Conservation (phyloP, 768 basidiomycete species). For the Epithele typhae region DNA sequence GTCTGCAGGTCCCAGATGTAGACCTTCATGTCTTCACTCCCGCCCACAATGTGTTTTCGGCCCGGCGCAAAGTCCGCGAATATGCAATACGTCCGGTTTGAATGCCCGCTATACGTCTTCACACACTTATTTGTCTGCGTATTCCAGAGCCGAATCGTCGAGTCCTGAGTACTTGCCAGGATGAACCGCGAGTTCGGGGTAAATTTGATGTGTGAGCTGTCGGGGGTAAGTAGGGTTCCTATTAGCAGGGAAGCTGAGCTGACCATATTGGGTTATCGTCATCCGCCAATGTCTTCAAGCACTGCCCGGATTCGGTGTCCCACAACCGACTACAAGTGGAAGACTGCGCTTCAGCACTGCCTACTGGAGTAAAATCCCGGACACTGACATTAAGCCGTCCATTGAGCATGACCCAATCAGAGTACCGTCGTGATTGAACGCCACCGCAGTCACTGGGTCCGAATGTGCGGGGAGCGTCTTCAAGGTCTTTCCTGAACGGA, state of each 20-base stretch:
- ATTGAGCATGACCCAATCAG: slow-evolving; percentile 92
- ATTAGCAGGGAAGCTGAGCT: slow-evolving; percentile 11
- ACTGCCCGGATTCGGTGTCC: slow-evolving; percentile 97
- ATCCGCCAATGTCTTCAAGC: slow-evolving; percentile 93
- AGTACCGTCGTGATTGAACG: slow-evolving; percentile 93
- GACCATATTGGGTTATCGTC: slow-evolving; percentile 95
- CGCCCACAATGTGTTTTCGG: slow-evolving; percentile 74
- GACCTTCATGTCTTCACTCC: slow-evolving; percentile 86
- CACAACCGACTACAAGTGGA: slow-evolving; percentile 67
- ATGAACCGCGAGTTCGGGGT: slow-evolving; percentile 91
- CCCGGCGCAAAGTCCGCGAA: slow-evolving; percentile 61
- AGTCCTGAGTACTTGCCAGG: slow-evolving; percentile 90
- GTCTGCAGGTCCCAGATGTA: slow-evolving; percentile 90
- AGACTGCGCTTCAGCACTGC: background rate
- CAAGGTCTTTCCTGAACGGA: slow-evolving; percentile 75
- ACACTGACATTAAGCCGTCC: slow-evolving; percentile 90
- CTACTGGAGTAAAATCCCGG: background rate
- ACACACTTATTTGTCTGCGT: slow-evolving; percentile 87
- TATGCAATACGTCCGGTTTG: slow-evolving; percentile 81
- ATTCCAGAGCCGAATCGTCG: slow-evolving; percentile 92
- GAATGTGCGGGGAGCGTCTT: slow-evolving; percentile 93
- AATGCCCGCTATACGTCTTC: slow-evolving; percentile 88
- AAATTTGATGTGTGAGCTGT: slow-evolving; percentile 83
- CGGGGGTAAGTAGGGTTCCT: background rate
- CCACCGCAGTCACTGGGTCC: slow-evolving; percentile 92